phyloP scores from a whole-genome alignment of 768 basidiomycete species.

The Lactarius indigo region DNA sequence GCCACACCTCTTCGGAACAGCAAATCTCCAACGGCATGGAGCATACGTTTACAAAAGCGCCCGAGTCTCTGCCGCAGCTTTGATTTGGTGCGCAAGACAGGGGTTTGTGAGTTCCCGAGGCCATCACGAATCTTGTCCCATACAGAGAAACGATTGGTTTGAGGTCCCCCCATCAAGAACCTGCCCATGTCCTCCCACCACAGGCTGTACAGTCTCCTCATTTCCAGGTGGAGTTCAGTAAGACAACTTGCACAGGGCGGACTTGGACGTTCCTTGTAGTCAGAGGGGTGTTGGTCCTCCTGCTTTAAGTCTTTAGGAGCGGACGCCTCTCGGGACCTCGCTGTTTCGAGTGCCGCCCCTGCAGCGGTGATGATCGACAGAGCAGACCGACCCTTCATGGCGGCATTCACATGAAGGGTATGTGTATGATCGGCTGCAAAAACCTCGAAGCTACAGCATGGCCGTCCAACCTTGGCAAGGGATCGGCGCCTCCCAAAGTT shows the following conservation, averaged over 20 bases:
- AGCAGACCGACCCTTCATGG: slow-evolving; percentile 9
- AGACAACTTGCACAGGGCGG: slow-evolving; percentile 16
- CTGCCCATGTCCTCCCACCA: slow-evolving; percentile 24
- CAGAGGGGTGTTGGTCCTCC: not conserved
- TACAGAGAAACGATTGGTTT: not conserved
- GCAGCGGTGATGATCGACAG: slow-evolving; percentile 18
- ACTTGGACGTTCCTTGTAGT: not conserved
- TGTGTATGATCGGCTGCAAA: slow-evolving; percentile 3
- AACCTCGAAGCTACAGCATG: slow-evolving; percentile 18
- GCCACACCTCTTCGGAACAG: not conserved
- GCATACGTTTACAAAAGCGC: not conserved
- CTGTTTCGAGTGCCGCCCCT: slow-evolving; percentile 8
- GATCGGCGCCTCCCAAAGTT: slow-evolving; percentile 17
- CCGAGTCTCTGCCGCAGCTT: not conserved
- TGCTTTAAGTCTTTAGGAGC: not conserved
- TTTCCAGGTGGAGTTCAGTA: slow-evolving; percentile 17
- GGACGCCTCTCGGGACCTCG: not conserved
- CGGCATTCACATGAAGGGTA: not conserved
- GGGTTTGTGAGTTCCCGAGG: not conserved
- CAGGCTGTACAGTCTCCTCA: slow-evolving; percentile 17
- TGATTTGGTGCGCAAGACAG: not conserved
- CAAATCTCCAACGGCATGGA: not conserved
- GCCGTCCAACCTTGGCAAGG: slow-evolving; percentile 15
- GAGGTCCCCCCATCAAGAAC: slow-evolving; percentile 17
- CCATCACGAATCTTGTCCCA: slow-evolving; percentile 9